phyloP scores from a whole-genome alignment of 1,139 yeast genomes.

The Komagataea norvegica region DNA sequence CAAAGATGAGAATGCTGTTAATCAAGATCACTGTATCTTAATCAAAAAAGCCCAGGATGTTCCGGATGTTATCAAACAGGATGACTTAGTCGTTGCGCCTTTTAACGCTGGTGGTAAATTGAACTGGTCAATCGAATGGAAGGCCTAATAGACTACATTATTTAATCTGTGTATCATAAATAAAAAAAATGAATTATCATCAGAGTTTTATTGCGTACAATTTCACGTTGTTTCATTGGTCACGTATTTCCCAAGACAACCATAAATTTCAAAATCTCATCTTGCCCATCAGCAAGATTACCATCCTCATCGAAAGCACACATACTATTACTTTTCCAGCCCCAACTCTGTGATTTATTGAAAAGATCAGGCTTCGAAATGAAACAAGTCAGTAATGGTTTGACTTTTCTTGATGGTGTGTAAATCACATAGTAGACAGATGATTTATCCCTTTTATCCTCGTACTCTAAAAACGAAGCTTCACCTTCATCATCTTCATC shows the following conservation, averaged over 20 bases:
- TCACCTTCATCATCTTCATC: constrained; percentile 13
- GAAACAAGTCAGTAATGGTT: constrained; percentile 44
- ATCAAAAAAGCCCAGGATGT: constrained; percentile 48
- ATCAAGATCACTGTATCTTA: constrained; percentile 46
- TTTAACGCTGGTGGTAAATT: constrained; percentile 79
- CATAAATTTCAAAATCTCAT: constrained; percentile 42
- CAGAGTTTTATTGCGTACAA: not conserved
- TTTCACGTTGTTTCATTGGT: too few relatives aligned
- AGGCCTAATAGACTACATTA: constrained; percentile 22
- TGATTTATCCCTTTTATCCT: constrained; percentile 41
- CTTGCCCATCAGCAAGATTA: constrained; percentile 36
- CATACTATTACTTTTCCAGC: constrained; percentile 49
- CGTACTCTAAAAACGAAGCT: constrained; percentile 33
- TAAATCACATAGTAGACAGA: constrained; percentile 47
- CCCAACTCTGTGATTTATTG: constrained; percentile 52
- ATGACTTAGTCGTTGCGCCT: constrained; percentile 66
- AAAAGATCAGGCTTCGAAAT: constrained; percentile 47
- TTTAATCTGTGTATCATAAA: too few relatives aligned
- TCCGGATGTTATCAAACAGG: constrained; percentile 53
- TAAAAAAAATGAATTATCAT: not conserved
- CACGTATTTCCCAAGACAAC: constrained; percentile 42
- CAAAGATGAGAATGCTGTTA: constrained; percentile 36
- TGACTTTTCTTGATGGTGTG: constrained; percentile 44
- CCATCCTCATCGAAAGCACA: constrained; percentile 44
- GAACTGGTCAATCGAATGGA: constrained; percentile 78